These are phyloP conservation scores for Brettanomyces naardenensis DNA, from an alignment of 805 yeast genomes.

Conservation along the genomic window DNA sequence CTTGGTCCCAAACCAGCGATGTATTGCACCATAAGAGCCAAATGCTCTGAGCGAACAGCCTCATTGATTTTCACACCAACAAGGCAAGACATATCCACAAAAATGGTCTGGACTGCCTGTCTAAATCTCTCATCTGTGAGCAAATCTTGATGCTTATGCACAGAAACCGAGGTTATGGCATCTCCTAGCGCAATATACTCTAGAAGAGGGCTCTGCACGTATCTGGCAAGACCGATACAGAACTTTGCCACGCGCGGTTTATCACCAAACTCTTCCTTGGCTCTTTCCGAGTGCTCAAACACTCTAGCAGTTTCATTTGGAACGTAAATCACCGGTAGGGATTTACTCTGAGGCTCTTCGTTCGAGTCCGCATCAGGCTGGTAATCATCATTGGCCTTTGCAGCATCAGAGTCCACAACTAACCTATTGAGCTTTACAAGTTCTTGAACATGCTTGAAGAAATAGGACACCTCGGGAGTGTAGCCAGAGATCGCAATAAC, in stretches of 20 bases:
- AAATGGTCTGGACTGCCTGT: constrained; percentile 67
- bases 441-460: constrained; percentile 47
- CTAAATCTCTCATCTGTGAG: constrained; percentile 54
- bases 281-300: constrained; percentile 72
- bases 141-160: constrained; percentile 64
- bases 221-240: constrained; percentile 85
- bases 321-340: constrained; percentile 68
- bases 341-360: constrained; percentile 16
- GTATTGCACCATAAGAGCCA: constrained; percentile 65
- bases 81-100: constrained; percentile 84
- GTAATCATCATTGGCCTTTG: constrained; percentile 11
- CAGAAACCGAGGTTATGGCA: constrained; percentile 59
- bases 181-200: constrained; percentile 79
- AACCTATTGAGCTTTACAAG: constrained; percentile 51
- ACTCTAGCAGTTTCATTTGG: constrained; percentile 91
- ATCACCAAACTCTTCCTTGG: constrained; percentile 73
- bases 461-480: constrained; percentile 59
- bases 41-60: constrained; percentile 69
- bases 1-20: constrained; percentile 94
- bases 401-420: constrained; percentile 38
- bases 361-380: background rate
- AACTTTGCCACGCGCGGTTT: constrained; percentile 74
- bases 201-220: constrained; percentile 83
- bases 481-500: constrained; percentile 87
- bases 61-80: constrained; percentile 93